Base-by-base conservation (phyloP, 1,284 basidiomycete species). In the Xerocomus cyaneibrunnescens region DNA sequence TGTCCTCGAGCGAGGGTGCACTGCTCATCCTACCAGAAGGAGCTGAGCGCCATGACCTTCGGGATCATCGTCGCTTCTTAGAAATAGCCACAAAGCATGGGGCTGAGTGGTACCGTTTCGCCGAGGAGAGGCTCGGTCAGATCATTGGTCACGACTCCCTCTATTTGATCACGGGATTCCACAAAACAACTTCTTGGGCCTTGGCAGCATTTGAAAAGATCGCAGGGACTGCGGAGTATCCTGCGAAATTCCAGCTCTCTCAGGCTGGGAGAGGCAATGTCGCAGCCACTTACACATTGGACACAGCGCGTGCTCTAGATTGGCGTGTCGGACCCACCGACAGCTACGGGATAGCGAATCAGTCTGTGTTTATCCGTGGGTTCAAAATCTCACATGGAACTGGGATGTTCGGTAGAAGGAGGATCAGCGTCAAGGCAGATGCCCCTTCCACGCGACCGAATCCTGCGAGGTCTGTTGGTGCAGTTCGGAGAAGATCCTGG, bases 1-100 rank as follows among this genome's bases (percentile, higher is more conserved):
- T 55, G 22, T 38, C 52, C 7, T 50, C 54, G 0, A 38, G 35
- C 19, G 53, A 51, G 48, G 57, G 57, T 16, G 56, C 57, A 3
- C 27, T 55, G 5, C 56, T 58, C 10, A 52, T 52, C 3, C 40
- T 58, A 9, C 57, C 57, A 0, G 56, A 55, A 17, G 57, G 52
- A 12, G 51, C 56, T 21, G 21, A 46, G 8, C 48, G 47, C 7
- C 27, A 39, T 7, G 49, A 58, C 19, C 57, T 58, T 19, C 48
- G 40, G 14, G 48, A 50, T 27, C 17, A 43, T 5, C 43, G 36
- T 19, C 41, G 34, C 7, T 55, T 58, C 25, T 16, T 32, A 7
- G 45, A 38, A 13, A 37, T 23, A 2, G 56, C 50, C 5, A 39
- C 35, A 19, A 43, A 45, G 2, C 44, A 58, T 25, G 57, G 49